phyloP scores from a whole-genome alignment of 2,329 filamentous ascomycete genomes.

The Sarocladium strictum region DNA sequence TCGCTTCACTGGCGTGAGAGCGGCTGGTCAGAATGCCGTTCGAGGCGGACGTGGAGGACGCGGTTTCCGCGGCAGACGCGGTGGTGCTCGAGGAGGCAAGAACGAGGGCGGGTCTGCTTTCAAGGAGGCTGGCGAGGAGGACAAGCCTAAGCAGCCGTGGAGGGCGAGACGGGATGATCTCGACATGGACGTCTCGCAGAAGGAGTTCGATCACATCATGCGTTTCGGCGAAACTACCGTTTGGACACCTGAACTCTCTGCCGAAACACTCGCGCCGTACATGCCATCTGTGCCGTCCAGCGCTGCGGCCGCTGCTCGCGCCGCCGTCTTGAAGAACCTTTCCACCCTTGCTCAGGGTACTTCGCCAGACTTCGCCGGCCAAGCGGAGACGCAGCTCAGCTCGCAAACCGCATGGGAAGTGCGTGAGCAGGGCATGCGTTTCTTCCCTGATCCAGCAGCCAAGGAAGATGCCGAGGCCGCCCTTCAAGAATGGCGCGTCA shows the following conservation, averaged over 20 bases:
- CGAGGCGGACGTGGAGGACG: slow-evolving; percentile 13
- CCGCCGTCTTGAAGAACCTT: slow-evolving; percentile 30
- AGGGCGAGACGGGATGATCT: background rate
- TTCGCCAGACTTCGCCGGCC: slow-evolving; percentile 23
- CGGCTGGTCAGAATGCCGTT: slow-evolving; percentile 12
- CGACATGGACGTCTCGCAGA: slow-evolving; percentile 17
- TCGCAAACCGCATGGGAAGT: slow-evolving; percentile 25
- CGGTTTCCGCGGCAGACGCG: slow-evolving; percentile 16
- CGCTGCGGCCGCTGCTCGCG: slow-evolving; percentile 21
- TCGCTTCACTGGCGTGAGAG: slow-evolving; percentile 16
- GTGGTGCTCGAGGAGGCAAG: slow-evolving; percentile 12
- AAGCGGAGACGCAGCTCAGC: slow-evolving; percentile 23
- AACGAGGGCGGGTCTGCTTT: slow-evolving; percentile 15
- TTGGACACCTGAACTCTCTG: slow-evolving; percentile 28
- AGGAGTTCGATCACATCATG: slow-evolving; percentile 28
- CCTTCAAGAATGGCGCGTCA: slow-evolving; percentile 15
- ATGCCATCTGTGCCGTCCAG: slow-evolving; percentile 24
- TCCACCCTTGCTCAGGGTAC: slow-evolving; percentile 26
- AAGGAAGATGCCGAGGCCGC: slow-evolving; percentile 25
- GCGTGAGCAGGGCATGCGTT: slow-evolving; percentile 20
- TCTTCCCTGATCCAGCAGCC: slow-evolving; percentile 25
- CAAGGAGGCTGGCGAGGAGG: slow-evolving; percentile 20
- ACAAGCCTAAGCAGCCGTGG: slow-evolving; percentile 14
- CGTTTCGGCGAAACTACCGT: slow-evolving; percentile 25
- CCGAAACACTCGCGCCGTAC: slow-evolving; percentile 23